phyloP scores from a whole-genome alignment of 805 yeast genomes.

The Lachancea waltii region DNA sequence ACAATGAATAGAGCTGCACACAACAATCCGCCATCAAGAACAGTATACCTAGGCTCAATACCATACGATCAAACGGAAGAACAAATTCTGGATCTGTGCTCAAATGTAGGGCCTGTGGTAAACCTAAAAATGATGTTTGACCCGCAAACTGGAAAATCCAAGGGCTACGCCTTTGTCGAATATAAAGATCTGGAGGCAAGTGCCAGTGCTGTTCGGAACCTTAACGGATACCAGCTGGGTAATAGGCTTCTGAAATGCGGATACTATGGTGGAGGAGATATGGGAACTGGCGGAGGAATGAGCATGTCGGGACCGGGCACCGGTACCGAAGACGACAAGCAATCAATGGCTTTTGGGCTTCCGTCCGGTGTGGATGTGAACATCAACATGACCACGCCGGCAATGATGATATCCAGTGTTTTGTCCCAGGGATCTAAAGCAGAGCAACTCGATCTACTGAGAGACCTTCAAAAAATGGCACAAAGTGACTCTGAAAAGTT shows the following conservation, averaged over 20 bases:
- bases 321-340: constrained; percentile 5
- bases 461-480: constrained; percentile 46
- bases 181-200: constrained; percentile 82
- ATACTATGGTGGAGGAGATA: constrained; percentile 50
- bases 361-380: constrained; percentile 48
- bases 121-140: constrained; percentile 75
- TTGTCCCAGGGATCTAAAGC: constrained; percentile 20
- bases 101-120: constrained; percentile 82
- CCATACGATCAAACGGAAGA: constrained; percentile 94
- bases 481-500: constrained; percentile 50
- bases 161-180: constrained; percentile 84
- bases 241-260: constrained; percentile 68
- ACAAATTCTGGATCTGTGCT: constrained; percentile 80
- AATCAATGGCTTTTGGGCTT: constrained; percentile 38
- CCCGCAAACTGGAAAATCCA: constrained; percentile 81
- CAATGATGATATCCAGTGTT: constrained; percentile 34
- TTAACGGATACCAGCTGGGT: constrained; percentile 73
- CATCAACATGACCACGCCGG: constrained; percentile 34
- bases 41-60: constrained; percentile 75
- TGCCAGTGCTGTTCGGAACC: constrained; percentile 81
- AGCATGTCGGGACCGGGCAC: background rate
- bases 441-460: constrained; percentile 25
- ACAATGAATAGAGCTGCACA: constrained; percentile 17
- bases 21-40: constrained; percentile 32
- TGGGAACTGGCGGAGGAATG: constrained; percentile 9